A percentile compares a stretch with the other conserved stretches of the same genome.
phyloP scores from a whole-genome alignment of 148 eudicot genomes.

The Camellia japonica region DNA sequence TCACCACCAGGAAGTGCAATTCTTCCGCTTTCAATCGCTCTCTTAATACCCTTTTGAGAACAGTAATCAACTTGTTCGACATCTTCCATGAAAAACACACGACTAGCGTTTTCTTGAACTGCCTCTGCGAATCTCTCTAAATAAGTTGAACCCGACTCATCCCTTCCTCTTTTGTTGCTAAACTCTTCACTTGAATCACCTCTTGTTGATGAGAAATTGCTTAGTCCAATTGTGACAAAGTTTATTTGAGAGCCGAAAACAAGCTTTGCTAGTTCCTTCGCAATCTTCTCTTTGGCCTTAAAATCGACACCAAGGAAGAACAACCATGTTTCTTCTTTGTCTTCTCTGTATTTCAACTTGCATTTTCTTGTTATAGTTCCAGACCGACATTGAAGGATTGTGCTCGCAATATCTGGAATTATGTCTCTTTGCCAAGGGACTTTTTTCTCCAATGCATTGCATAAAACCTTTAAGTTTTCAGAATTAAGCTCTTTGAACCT shows the following conservation, averaged over 20 bases:
- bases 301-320: conserved; percentile 51
- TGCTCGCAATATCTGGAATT: conserved; percentile 45
- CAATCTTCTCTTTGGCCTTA: conserved; percentile 43
- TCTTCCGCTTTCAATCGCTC: conserved; percentile 50
- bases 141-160: conserved; percentile 36
- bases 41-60: conserved; percentile 45
- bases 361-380: conserved; percentile 21
- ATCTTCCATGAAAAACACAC: conserved; percentile 66
- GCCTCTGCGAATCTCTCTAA: conserved; percentile 49
- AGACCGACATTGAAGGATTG: conserved; percentile 49
- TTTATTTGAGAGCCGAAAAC: conserved; percentile 45
- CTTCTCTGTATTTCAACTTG: not conserved
- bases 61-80: conserved; percentile 51
- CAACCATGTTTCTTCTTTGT: conserved; percentile 57
- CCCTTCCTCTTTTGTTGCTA: conserved; percentile 52
- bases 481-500: conserved; percentile 49
- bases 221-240: conserved; percentile 38
- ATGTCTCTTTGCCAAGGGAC: conserved; percentile 74
- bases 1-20: conserved; percentile 36
- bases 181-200: conserved; percentile 50
- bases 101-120: conserved; percentile 53
- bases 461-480: conserved; percentile 40
- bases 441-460: conserved; percentile 54
- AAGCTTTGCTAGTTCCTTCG: conserved; percentile 51
- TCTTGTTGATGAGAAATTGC: conserved; percentile 38